Base-by-base conservation (phyloP, 306 rosid genomes). In the Begonia fuchsioides region DNA sequence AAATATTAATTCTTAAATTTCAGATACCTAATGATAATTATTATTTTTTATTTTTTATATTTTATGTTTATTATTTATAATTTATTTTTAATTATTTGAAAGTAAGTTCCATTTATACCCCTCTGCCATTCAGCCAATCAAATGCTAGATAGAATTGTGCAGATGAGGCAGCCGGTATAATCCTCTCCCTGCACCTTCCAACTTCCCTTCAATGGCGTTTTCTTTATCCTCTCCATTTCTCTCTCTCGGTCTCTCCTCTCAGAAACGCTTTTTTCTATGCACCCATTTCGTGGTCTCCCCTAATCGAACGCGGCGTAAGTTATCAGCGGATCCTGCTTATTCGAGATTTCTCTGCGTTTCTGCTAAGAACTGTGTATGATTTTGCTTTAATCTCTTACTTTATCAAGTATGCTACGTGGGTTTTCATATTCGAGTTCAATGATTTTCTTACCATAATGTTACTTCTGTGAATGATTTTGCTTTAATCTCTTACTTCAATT, bases 71-170 rank as follows among this genome's bases (percentile, higher is more conserved):
- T n/a, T n/a, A n/a, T n/a, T n/a, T n/a, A n/a, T n/a, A n/a, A n/a
- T 20, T 20, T 20, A 0, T 20, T 20, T 20, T 20, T 20, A 20
- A 9, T 47, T 14, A n/a, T n/a, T 15, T 15, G 4, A 48, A 20
- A 1, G 3, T 61, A 65, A 63, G 39, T 57, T 56, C 54, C 66
- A 49, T 74, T 72, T 66, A 47, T 58, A n/a, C n/a, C n/a, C n/a
- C n/a, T n/a, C n/a, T 46, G 10, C 32, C 15, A 12, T 44, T 46
- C 32, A 19, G 51, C 8, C 59, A 44, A 26, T 26, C 35, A 26
- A 26, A 26, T 26, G 35, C 14, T 20, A 39, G 60, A n/a, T n/a
- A n/a, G n/a, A n/a, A n/a, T n/a, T n/a, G n/a, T n/a, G n/a, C n/a
- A n/a, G n/a, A n/a, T n/a, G n/a, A n/a, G n/a, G n/a, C n/a, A n/a